Evolutionary conservation across 2,329 filamentous ascomycete genomes (phyloP), one percentile per base, ranked within the genome.

Genomic region (Mycogone perniciosa): DNA sequence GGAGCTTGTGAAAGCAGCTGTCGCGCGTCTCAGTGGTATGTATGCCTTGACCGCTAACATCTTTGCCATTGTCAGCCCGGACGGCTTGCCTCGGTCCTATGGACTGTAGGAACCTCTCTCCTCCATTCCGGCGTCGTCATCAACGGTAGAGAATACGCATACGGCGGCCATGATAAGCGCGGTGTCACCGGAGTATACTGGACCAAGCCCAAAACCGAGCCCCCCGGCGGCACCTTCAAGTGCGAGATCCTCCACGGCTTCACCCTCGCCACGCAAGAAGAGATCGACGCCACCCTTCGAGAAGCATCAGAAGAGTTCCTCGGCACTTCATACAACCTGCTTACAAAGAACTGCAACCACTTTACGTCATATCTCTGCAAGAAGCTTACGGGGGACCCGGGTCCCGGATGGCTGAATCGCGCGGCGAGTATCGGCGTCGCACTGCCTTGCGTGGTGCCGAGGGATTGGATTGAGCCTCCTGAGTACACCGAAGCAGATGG

Each of bases 281-380:
- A 93, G 67, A 85, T 93, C 57, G 83, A 89, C 47, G 64, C 73
- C 10, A 84, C 88, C 38, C 79, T 95, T 41, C 80, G 78, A 59
- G 74, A 75, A 51, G 85, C 84, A 9, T 88, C 85, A 1, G 78
- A 85, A 39, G 77, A 84, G 58, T 95, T 93, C 60, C 76, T 83
- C 51, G 89, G 89, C 27, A 83, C 83, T 0, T 79, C 79, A 10
- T 93, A 95, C 68, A 92, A 93, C 62, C 78, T 95, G 10, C 76
- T 95, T 41, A 89, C 84, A 20, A 83, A 83, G 59, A 95, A 95
- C 67, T 95, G 89, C 76, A 95, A 95, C 66, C 89, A 95, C 66
- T 95, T 95, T 65, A 92, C 88, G 2, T 82, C 82, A 20, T 82
- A 86, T 60, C 76, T 95, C 13, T 90, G 86, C 67, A 75, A 85